Conservation (phyloP, 2,329 filamentous ascomycete species). For the Alternaria alternata region DNA sequence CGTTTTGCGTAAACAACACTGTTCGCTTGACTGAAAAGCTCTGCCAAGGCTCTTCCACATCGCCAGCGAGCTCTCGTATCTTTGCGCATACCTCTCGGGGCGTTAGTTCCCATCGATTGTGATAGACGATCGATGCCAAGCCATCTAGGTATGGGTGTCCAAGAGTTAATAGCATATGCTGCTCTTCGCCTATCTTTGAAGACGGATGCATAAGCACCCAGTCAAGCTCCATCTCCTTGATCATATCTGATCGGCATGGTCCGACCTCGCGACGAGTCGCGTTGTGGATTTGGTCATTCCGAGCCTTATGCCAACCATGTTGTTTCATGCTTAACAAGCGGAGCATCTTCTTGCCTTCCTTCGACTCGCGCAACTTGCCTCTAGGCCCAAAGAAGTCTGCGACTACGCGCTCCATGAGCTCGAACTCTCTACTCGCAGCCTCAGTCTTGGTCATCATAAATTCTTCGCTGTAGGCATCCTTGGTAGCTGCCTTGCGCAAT, state of each 20-base stretch:
- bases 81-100: conserved; percentile 22
- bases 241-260: not conserved
- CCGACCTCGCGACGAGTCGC: conserved; percentile 4
- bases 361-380: conserved; percentile 7
- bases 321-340: conserved; percentile 9
- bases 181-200: not conserved
- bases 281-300: conserved; percentile 13
- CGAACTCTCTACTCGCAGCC: conserved; percentile 12
- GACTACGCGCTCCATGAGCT: conserved; percentile 15
- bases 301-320: conserved; percentile 12
- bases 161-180: conserved; percentile 19
- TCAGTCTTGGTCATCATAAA: conserved; percentile 13
- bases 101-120: conserved; percentile 11
- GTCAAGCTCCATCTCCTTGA: conserved; percentile 7
- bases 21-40: conserved; percentile 14
- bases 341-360: conserved; percentile 11
- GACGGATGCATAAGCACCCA: conserved; percentile 10
- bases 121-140: conserved; percentile 11
- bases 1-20: not conserved
- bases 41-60: conserved; percentile 24
- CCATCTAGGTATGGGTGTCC: conserved; percentile 24
- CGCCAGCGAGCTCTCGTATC: conserved; percentile 17
- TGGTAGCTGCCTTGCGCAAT: conserved; percentile 19
- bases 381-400: conserved; percentile 15
- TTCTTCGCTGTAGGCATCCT: conserved; percentile 9